These are phyloP conservation scores for Eutrema yunnanense DNA, from an alignment of 345 rosid genomes.

Conservation along the genomic window DNA sequence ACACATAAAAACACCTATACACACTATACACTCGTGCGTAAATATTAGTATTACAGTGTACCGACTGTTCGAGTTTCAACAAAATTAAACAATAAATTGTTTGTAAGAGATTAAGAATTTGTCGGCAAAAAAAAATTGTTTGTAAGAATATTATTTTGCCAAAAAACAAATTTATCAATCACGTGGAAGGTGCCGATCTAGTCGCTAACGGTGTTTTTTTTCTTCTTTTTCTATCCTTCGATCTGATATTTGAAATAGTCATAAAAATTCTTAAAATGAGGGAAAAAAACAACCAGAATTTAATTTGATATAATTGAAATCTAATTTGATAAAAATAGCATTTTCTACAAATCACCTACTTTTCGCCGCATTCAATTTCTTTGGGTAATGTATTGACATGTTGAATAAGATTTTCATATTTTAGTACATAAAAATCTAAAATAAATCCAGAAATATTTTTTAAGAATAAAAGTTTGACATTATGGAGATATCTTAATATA, in stretches of 20 bases:
- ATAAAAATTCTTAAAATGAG: neutral
- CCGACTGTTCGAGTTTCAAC: neutral
- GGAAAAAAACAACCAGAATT: neutral
- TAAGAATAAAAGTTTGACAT: constrained; percentile 7
- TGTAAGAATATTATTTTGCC: neutral
- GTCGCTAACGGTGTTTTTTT: neutral
- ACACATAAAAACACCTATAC: too few relatives aligned
- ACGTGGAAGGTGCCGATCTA: constrained; percentile 22
- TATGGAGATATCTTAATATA: constrained; percentile 6
- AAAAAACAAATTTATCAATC: neutral
- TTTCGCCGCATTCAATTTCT: constrained; percentile 16
- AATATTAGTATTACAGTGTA: too few relatives aligned
- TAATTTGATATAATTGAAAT: neutral
- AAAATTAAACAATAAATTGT: neutral
- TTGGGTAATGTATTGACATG: constrained; percentile 13
- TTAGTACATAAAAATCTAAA: neutral
- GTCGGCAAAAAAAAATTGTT: neutral
- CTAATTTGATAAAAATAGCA: constrained; percentile 5
- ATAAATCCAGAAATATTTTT: neutral
- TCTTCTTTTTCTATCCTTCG: neutral
- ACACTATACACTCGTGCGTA: neutral
- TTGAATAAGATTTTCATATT: constrained; percentile 9
- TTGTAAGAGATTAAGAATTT: neutral
- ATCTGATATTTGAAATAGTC: constrained; percentile 11
- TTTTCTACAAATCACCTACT: constrained; percentile 4